These are phyloP conservation scores for Liquidambar formosana DNA, from an alignment of 164 flowering plant genomes.

Conservation along the genomic window DNA sequence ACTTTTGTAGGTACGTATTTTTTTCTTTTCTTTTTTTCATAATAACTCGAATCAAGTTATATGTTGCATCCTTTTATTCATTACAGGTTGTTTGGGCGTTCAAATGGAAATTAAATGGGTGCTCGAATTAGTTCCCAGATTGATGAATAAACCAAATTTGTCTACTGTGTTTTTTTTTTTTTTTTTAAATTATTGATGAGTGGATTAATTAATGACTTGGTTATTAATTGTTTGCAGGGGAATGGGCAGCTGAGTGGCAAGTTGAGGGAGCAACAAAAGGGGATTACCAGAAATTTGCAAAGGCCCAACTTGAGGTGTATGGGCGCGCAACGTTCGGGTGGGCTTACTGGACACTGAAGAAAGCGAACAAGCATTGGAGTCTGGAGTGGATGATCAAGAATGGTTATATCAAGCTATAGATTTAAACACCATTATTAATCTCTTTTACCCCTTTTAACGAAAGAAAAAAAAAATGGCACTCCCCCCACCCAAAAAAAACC, in stretches of 20 bases:
- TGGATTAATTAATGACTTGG: neutral
- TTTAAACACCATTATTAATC: no score
- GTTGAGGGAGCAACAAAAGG: conserved; percentile 49
- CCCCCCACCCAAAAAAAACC: no score
- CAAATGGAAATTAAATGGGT: no score
- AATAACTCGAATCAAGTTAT: no score
- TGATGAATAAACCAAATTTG: no score
- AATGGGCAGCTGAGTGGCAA: conserved; percentile 81
- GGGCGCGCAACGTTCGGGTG: conserved; percentile 69
- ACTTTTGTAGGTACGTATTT: conserved; percentile 53
- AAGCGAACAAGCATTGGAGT: conserved; percentile 60
- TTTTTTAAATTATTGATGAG: no score
- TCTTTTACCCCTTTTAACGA: no score
- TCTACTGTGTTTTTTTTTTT: no score
- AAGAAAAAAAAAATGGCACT: no score
- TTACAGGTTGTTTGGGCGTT: no score
- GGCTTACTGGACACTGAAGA: conserved; percentile 75
- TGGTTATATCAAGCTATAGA: conserved; percentile 50
- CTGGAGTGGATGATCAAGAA: conserved; percentile 71
- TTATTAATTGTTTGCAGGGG: conserved; percentile 39
- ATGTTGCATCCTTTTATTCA: no score
- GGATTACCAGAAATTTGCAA: conserved; percentile 55
- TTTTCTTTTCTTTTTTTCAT: neutral
- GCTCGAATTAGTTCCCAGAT: no score
- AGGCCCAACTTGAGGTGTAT: conserved; percentile 58